Percentiles rank a stretch among this genome's conserved stretches.
Conservation (phyloP, 352 stramenopile species). For the Pythium myriotylum region DNA sequence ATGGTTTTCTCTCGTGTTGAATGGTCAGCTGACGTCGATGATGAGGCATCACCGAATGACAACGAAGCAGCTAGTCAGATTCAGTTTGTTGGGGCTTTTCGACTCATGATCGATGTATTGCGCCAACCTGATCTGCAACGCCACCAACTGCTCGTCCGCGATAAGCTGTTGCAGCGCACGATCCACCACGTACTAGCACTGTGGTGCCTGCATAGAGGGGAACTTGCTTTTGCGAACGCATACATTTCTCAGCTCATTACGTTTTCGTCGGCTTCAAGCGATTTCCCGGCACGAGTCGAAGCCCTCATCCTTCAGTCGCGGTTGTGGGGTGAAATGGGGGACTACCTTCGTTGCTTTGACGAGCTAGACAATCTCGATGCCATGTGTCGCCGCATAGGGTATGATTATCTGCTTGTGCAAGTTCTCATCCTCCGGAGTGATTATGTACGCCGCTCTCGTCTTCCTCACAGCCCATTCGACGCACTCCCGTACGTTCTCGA, state of each 20-base stretch:
- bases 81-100: constrained; percentile 17
- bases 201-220: constrained; percentile 53
- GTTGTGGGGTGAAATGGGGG: constrained; percentile 32
- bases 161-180: constrained; percentile 41
- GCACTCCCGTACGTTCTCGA: constrained; percentile 46
- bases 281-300: constrained; percentile 52
- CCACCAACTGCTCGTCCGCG: constrained; percentile 16
- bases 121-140: constrained; percentile 15
- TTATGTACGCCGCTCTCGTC: constrained; percentile 37
- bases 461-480: constrained; percentile 51
- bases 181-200: constrained; percentile 55
- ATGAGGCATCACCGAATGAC: constrained; percentile 6
- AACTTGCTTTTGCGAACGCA: constrained; percentile 39
- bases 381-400: constrained; percentile 45
- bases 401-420: constrained; percentile 53
- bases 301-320: constrained; percentile 36
- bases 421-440: constrained; percentile 49
- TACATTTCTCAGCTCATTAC: constrained; percentile 47
- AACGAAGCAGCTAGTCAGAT: constrained; percentile 1
- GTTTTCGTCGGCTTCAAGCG: constrained; percentile 50
- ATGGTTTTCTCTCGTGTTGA: constrained; percentile 35
- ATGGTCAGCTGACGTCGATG: constrained; percentile 5
- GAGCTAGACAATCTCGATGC: constrained; percentile 42
- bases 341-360: constrained; percentile 44
- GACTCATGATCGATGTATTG: constrained; percentile 7